Evolutionary conservation across 164 flowering plant species (phyloP).

Genomic region (Chloranthus sessilifolius): DNA sequence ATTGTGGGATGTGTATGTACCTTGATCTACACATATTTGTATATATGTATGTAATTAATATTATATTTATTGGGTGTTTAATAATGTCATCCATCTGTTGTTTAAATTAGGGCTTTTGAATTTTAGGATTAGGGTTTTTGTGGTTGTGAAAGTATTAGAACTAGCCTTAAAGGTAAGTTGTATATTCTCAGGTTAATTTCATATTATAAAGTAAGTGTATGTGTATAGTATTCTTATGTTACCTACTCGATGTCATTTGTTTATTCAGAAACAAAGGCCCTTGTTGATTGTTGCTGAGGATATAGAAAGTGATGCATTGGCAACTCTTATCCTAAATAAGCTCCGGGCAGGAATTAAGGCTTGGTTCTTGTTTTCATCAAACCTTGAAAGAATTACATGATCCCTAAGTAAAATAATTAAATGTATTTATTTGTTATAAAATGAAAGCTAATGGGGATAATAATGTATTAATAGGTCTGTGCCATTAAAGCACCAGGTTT

Average conservation of each 20-base stretch:
- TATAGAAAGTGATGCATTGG: constrained; percentile 91
- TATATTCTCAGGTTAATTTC: too few relatives aligned
- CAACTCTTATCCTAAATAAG: constrained; percentile 83
- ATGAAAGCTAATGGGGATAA: background rate
- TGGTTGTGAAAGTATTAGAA: too few relatives aligned
- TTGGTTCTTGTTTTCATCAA: background rate
- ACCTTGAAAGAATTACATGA: constrained; percentile 1
- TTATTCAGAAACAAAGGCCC: constrained; percentile 75
- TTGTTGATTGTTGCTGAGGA: constrained; percentile 88
- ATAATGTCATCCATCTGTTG: too few relatives aligned
- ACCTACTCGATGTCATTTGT: constrained; percentile 1
- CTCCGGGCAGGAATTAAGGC: constrained; percentile 98
- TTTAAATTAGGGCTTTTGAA: too few relatives aligned
- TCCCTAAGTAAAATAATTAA: background rate
- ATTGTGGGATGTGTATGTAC: too few relatives aligned
- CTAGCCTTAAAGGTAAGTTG: too few relatives aligned
- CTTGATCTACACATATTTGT: too few relatives aligned
- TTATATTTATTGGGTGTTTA: too few relatives aligned
- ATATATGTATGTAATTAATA: too few relatives aligned
- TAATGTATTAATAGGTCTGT: constrained; percentile 49
- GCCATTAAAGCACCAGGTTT: constrained; percentile 96
- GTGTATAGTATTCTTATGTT: too few relatives aligned
- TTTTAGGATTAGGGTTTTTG: too few relatives aligned
- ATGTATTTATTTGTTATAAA: background rate
- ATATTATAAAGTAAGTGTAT: too few relatives aligned